phyloP scores from a whole-genome alignment of 164 flowering plant species.

The Magnolia changhungtana region DNA sequence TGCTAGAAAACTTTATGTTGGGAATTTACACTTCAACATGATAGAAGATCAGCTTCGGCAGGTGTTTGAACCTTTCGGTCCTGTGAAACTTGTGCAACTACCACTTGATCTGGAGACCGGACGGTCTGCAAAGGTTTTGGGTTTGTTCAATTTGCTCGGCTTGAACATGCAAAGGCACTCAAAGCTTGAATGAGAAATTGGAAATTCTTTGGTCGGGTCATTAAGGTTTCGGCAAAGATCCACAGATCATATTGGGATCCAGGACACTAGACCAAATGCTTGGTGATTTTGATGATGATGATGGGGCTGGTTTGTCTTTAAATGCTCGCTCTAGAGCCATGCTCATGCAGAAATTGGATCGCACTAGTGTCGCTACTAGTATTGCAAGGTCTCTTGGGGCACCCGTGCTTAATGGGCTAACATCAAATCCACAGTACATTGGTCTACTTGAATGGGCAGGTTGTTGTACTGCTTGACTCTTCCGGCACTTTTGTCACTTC shows the following conservation, averaged over 20 bases:
- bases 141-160: slow-evolving; percentile 89
- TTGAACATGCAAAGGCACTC: slow-evolving; percentile 91
- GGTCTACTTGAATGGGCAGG: slow-evolving; percentile 40
- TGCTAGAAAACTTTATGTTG: no score
- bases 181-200: slow-evolving; percentile 78
- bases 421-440: slow-evolving; percentile 39
- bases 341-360: slow-evolving; percentile 84
- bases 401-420: slow-evolving; percentile 57
- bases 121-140: slow-evolving; percentile 97
- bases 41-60: no score
- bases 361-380: slow-evolving; percentile 81
- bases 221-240: slow-evolving; percentile 96
- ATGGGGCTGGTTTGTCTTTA: slow-evolving; percentile 89
- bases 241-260: slow-evolving; percentile 77
- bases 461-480: slow-evolving; percentile 36
- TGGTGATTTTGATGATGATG: slow-evolving; percentile 94
- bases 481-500: slow-evolving; percentile 30
- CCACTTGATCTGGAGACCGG: slow-evolving; percentile 94
- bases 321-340: slow-evolving; percentile 94
- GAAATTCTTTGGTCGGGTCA: slow-evolving; percentile 86
- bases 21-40: no score
- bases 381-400: slow-evolving; percentile 68
- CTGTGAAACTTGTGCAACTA: slow-evolving; percentile 88
- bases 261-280: slow-evolving; percentile 55
- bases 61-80: slow-evolving; percentile 97